Base-by-base conservation (phyloP, 2,329 filamentous ascomycete species). In the Verticillium albo-atrum region DNA sequence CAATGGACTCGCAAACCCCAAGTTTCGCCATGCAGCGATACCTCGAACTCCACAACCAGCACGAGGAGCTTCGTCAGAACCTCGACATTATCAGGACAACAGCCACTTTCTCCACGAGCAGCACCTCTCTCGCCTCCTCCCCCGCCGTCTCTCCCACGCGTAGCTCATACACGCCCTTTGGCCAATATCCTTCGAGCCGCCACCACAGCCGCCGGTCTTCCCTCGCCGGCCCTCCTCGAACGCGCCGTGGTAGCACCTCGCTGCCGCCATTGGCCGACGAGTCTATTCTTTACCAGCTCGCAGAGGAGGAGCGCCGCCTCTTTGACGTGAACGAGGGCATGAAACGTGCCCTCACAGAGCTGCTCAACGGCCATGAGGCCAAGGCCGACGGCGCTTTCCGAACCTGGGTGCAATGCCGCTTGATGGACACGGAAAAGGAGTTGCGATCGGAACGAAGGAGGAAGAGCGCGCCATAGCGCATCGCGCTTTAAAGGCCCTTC, bases 381-480 rank as follows among this genome's bases (percentile, higher is more conserved):
- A 80, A 82, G 50, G 71, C 69, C 53, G 81, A 85, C 61, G 71
- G 73, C 28, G 73, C 76, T 1, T 80, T 84, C 67, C 81, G 84
- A 54, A 82, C 78, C 61, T 86, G 82, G 80, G 81, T 86, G 34
- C 84, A 86, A 69, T 77, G 79, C 23, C 75, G 83, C 15, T 73
- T 87, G 27, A 80, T 87, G 79, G 82, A 86, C 65, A 85, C 83
- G 23, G 83, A 87, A 67, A 80, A 81, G 66, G 82, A 86, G 65
- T 71, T 86, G 58, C 78, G 83, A 32, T 80, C 77, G 9, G 80
- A 82, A 35, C 74, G 82, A 55, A 74, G 82, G 64, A 72, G 81
- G 30, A 64, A 64, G 56, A 64, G 62, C 52, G 50, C 62, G 4
- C 59, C 62, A 1, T 64, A 58, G 51, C 3, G 12, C 17, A 27